Base-by-base conservation (phyloP, 371 early-diverging fungal species). In the Actinomortierella wolfii region DNA sequence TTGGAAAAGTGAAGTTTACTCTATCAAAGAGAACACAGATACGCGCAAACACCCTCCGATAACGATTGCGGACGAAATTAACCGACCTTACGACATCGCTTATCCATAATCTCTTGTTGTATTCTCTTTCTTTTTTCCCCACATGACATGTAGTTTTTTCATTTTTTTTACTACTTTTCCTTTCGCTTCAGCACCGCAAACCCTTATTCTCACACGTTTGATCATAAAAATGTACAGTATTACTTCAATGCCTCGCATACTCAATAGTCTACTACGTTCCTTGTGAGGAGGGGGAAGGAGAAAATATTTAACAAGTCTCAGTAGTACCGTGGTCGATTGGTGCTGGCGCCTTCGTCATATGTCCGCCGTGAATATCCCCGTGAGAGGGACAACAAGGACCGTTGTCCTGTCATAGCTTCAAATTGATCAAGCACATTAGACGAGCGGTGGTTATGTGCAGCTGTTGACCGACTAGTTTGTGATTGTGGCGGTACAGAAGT, bases 241-340 rank as follows among this genome's bases (percentile, higher is more conserved):
- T 47, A 15, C 21, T 47, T 47, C 20, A 4, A 3, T 13, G 4
- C 13, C 44, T 44, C 20, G 15, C 2, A 4, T 44, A n/a, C 13
- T 44, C 20, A 15, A 44, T 13, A n/a, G 44, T 5, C 44, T 44
- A 44, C 15, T n/a, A 5, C n/a, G 20, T 20, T 20, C 15, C 44
- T 44, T n/a, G 20, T 44, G n/a, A 44, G 13, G n/a, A 44, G 4
- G 44, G 13, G 13, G n/a, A 44, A 44, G 5, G 20, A 44, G 4
- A 44, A 44, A 44, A 44, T n/a, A n/a, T n/a, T n/a, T n/a, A 44
- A 44, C 15, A 44, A 44, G 43, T 7, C 17, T 42, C 49, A 58
- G 7, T 57, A 44, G 26, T 59, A 70, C 14, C 70, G 57, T n/a
- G 70, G 70, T 23, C 70, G 57, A 50, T 70, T 70, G 15, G 70